Conservation (phyloP, 75 land plant genomes). For the Cupressus sempervirens region DNA sequence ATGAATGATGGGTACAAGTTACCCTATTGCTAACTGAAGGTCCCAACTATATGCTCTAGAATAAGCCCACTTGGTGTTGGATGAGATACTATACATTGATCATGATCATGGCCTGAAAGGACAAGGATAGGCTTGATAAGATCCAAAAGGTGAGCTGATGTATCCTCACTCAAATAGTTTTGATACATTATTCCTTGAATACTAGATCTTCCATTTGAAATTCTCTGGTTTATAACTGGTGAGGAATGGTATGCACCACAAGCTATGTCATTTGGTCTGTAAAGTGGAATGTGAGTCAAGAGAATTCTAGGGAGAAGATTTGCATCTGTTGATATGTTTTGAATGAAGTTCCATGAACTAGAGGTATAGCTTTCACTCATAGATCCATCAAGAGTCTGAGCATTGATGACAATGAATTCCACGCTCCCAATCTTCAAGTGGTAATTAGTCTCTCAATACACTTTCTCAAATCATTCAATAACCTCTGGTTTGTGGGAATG, state of each 20-base stretch:
- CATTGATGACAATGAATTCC: constrained; percentile 71
- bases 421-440: constrained; percentile 53
- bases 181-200: too few relatives aligned
- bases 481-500: constrained; percentile 51
- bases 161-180: constrained; percentile 67
- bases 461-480: constrained; percentile 42
- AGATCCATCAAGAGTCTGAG: constrained; percentile 89
- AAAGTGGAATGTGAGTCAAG: too few relatives aligned
- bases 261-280: too few relatives aligned
- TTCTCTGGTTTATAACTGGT: too few relatives aligned
- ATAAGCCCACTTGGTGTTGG: constrained; percentile 36
- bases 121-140: constrained; percentile 66
- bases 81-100: constrained; percentile 71
- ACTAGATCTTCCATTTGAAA: too few relatives aligned
- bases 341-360: too few relatives aligned
- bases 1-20: constrained; percentile 87
- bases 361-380: too few relatives aligned
- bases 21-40: constrained; percentile 93
- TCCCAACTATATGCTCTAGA: constrained; percentile 86
- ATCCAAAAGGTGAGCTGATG: constrained; percentile 52
- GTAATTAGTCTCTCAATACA: constrained; percentile 44
- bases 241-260: too few relatives aligned
- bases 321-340: too few relatives aligned
- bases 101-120: constrained; percentile 95
- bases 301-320: too few relatives aligned